Conservation (phyloP, 2,329 filamentous ascomycete species). For the Alternaria consortialis region DNA sequence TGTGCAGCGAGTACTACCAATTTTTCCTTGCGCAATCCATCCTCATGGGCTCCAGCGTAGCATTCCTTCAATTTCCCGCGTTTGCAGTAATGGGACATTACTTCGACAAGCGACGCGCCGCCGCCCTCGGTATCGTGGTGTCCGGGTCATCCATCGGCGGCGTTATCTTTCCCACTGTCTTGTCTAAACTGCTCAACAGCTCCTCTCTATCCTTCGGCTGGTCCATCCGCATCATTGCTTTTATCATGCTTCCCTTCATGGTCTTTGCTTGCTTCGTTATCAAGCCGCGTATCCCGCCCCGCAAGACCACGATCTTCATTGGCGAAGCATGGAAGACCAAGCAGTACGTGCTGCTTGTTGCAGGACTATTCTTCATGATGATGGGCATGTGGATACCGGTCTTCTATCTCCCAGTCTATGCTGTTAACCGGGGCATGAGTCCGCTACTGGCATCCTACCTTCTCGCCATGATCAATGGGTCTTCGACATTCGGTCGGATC, state of each 20-base stretch:
- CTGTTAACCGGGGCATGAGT: conserved; percentile 57
- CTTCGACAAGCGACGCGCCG: conserved; percentile 59
- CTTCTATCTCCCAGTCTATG: conserved; percentile 57
- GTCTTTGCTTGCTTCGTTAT: conserved; percentile 62
- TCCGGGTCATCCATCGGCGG: conserved; percentile 61
- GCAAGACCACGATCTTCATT: conserved; percentile 41
- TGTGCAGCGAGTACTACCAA: conserved; percentile 62
- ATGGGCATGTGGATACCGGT: conserved; percentile 66
- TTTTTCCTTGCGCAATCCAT: conserved; percentile 61
- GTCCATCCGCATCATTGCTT: conserved; percentile 57
- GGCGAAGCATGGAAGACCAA: conserved; percentile 36
- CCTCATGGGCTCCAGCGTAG: conserved; percentile 59
- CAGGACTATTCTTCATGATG: conserved; percentile 65
- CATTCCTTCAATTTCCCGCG: conserved; percentile 59
- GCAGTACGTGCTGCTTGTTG: conserved; percentile 50
- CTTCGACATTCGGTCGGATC: conserved; percentile 62
- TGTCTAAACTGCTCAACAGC: conserved; percentile 39
- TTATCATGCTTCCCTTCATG: conserved; percentile 67
- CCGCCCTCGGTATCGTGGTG: conserved; percentile 59
- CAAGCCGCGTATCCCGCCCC: conserved; percentile 57
- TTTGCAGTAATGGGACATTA: conserved; percentile 56
- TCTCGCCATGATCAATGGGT: conserved; percentile 59
- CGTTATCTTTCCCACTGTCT: conserved; percentile 61
- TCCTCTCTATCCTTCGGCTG: conserved; percentile 67
- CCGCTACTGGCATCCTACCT: conserved; percentile 60